These are phyloP conservation scores for Boechera divaricarpa DNA, from an alignment of 345 rosid species.

Conservation along the genomic window DNA sequence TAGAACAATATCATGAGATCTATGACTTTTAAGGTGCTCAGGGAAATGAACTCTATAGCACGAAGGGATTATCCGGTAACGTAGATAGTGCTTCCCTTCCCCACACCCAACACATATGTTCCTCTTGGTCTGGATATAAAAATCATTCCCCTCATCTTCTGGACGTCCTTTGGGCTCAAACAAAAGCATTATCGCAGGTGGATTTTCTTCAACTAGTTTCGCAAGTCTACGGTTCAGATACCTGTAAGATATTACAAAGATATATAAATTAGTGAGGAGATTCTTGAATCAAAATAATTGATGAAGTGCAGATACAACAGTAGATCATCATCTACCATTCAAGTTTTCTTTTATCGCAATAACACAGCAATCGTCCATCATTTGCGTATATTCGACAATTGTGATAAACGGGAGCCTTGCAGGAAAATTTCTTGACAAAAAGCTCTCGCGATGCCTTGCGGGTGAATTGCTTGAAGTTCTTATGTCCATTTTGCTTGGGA, in stretches of 20 bases:
- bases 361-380: constrained; percentile 92
- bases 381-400: constrained; percentile 93
- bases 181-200: constrained; percentile 89
- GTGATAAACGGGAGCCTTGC: constrained; percentile 97
- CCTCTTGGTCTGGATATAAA: constrained; percentile 91
- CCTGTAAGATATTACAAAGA: constrained; percentile 51
- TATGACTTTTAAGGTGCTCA: constrained; percentile 95
- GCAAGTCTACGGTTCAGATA: constrained; percentile 79
- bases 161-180: constrained; percentile 99
- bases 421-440: constrained; percentile 90
- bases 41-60: constrained; percentile 98
- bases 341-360: constrained; percentile 87
- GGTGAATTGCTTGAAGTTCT: constrained; percentile 57
- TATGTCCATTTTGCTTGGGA: constrained; percentile 61
- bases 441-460: constrained; percentile 77
- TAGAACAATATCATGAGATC: constrained; percentile 97
- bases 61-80: constrained; percentile 91
- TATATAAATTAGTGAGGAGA: constrained; percentile 22
- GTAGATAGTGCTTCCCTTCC: constrained; percentile 89
- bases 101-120: constrained; percentile 98
- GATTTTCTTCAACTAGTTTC: constrained; percentile 74
- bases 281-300: constrained; percentile 11
- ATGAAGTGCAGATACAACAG: constrained; percentile 16
- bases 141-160: constrained; percentile 95
- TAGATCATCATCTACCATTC: constrained; percentile 68